Percentiles rank a stretch among this genome's conserved stretches.
These are phyloP conservation scores for Rhizophagus prolifer DNA, from an alignment of 192 early-diverging fungal species.

Conservation along the genomic window DNA sequence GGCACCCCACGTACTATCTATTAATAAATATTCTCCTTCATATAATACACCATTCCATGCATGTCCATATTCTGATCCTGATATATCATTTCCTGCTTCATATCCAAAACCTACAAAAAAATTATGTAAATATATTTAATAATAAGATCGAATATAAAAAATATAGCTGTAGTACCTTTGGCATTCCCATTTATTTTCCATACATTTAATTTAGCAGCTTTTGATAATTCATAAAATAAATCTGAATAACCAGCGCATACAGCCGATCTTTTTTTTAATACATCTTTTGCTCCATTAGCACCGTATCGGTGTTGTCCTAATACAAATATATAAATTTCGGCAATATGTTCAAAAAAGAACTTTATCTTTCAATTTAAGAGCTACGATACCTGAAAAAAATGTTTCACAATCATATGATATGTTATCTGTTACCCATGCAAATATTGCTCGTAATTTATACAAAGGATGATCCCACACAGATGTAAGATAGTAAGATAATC, in stretches of 20 bases:
- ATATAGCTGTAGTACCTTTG: constrained; percentile 38
- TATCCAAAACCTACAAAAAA: constrained; percentile 21
- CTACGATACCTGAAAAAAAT: constrained; percentile 17
- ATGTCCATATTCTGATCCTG: constrained; percentile 31
- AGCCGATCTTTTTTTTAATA: constrained; percentile 42
- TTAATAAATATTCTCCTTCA: constrained; percentile 53
- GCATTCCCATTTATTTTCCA: constrained; percentile 51
- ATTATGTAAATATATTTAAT: not conserved
- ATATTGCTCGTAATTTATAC: constrained; percentile 52
- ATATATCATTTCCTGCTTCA: not conserved
- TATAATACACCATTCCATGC: constrained; percentile 59
- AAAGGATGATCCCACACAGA: constrained; percentile 39
- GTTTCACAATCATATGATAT: constrained; percentile 48
- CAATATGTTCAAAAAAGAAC: not conserved
- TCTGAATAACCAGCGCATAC: constrained; percentile 61
- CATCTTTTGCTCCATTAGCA: constrained; percentile 38
- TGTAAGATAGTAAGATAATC: constrained; percentile 48
- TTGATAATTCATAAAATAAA: constrained; percentile 53
- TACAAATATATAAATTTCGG: not conserved
- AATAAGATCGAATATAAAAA: not conserved
- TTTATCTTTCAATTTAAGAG: not conserved
- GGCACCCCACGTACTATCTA: constrained; percentile 64
- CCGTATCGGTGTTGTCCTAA: constrained; percentile 29
- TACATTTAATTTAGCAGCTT: constrained; percentile 43
- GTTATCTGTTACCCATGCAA: constrained; percentile 57